Base-by-base conservation (phyloP, 1,284 basidiomycete genomes). In the Rhodotorula sp. region DNA sequence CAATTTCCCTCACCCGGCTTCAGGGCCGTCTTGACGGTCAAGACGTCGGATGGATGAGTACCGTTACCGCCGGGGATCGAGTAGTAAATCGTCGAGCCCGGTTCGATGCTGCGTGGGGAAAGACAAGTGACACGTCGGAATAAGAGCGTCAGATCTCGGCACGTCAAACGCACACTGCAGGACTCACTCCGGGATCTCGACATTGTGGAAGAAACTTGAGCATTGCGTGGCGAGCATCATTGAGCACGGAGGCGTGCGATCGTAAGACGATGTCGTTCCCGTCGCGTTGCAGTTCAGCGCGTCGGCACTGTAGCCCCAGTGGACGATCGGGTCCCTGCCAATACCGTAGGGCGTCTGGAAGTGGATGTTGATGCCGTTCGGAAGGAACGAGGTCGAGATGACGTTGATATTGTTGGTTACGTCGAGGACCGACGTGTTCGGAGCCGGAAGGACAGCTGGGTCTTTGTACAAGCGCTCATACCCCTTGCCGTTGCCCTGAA, bases 331-430 rank as follows among this genome's bases (percentile, higher is more conserved):
- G 51, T 67, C 65, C 2, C 59, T 62, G 30, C 72, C 75, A 58
- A 79, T 77, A 6, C 77, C 78, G 63, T 76, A 78, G 3, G 78
- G 76, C 6, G 78, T 79, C 67, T 76, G 75, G 73, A 79, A 79
- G 69, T 79, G 78, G 26, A 79, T 58, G 65, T 78, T 76, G 56
- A 79, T 74, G 26, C 78, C 78, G 30, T 56, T 63, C n/a, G 76
- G 77, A 54, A 72, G 59, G 67, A 67, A 75, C 10, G 77, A 70
- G 17, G 68, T 67, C 15, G 71, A 72, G 60, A 79, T 77, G 68
- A 77, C 75, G 61, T 79, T 79, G 75, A 79, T 78, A 75, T 79
- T 79, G 75, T 79, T 79, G 46, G 73, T 78, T 33, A 75, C 64
- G 33, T 70, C 71, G 37, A 49, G 49, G 46, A 45, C 44, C 20